A percentile compares a stretch with the other conserved stretches of the same genome.
Evolutionary conservation across 352 stramenopile species (phyloP).

Genomic region (Globisporangium iwayamae): DNA sequence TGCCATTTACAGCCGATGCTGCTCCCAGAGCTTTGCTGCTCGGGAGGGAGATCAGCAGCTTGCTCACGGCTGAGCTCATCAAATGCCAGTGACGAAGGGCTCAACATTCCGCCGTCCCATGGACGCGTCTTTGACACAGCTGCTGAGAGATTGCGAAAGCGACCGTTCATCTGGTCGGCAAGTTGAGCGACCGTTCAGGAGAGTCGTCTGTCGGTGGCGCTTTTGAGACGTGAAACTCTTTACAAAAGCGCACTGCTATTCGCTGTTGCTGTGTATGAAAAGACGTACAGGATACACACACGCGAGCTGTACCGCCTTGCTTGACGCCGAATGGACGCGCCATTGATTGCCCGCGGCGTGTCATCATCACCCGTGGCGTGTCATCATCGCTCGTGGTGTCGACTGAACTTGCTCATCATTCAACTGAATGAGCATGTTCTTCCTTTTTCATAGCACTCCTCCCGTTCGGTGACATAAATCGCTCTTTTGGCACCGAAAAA

Average conservation of each 20-base stretch:
- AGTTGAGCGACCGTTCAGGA: background rate
- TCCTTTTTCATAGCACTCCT: background rate
- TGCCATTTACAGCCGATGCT: no score
- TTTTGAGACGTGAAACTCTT: background rate
- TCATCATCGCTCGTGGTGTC: background rate
- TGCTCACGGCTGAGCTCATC: no score
- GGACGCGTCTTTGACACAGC: background rate
- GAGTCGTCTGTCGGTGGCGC: background rate
- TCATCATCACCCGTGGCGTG: background rate
- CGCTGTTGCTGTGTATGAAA: background rate
- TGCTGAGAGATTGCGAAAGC: background rate
- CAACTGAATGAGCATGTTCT: background rate
- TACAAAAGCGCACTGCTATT: background rate
- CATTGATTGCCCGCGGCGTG: background rate
- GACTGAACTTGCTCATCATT: slow-evolving; percentile 11
- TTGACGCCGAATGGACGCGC: background rate
- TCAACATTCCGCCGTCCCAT: background rate
- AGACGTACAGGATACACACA: background rate
- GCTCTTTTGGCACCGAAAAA: background rate
- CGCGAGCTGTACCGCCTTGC: background rate
- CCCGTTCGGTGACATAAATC: background rate
- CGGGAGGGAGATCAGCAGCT: no score
- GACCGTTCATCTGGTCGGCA: background rate
- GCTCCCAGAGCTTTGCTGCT: no score
- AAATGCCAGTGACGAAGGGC: no score